Evolutionary conservation across 1,139 yeast species (phyloP).

Genomic region (Blastobotrys raffinosifermentans): DNA sequence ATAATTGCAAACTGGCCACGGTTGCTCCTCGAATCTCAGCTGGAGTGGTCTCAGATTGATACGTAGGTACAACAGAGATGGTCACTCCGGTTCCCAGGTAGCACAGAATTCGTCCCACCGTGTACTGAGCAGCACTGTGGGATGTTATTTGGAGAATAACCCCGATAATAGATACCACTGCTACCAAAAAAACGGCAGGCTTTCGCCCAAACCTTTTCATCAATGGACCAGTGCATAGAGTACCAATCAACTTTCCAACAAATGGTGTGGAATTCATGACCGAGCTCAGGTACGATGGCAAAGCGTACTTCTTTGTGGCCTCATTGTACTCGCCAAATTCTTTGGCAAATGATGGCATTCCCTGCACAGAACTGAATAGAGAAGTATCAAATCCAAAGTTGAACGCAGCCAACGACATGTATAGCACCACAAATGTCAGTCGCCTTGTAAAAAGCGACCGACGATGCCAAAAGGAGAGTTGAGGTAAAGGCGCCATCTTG

Average conservation of each 20-base stretch:
- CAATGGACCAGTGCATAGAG: constrained; percentile 6
- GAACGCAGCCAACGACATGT: constrained; percentile 11
- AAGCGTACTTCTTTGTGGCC: neutral
- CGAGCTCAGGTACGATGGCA: constrained; percentile 11
- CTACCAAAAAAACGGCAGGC: constrained; percentile 5
- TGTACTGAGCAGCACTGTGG: constrained; percentile 7
- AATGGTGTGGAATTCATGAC: constrained; percentile 12
- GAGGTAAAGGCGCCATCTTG: too few species aligned
- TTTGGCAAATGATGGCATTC: constrained; percentile 11
- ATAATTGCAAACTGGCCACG: constrained; percentile 9
- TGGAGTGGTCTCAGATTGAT: constrained; percentile 8
- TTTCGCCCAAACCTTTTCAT: constrained; percentile 10
- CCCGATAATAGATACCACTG: constrained; percentile 6
- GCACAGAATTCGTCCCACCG: constrained; percentile 9
- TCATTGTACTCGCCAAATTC: constrained; percentile 12
- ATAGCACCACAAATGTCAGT: constrained; percentile 7
- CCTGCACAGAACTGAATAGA: constrained; percentile 9
- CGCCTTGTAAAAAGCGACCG: constrained; percentile 7
- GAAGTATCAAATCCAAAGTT: constrained; percentile 13
- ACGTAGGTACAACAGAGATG: constrained; percentile 9
- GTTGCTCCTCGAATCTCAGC: constrained; percentile 8
- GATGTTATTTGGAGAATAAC: constrained; percentile 6
- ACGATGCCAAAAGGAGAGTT: constrained; percentile 6
- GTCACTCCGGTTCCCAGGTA: constrained; percentile 10
- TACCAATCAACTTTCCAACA: constrained; percentile 12